Percentiles rank a stretch among this genome's conserved stretches.
Conservation (phyloP, 345 rosid species). For the Salix exigua region DNA sequence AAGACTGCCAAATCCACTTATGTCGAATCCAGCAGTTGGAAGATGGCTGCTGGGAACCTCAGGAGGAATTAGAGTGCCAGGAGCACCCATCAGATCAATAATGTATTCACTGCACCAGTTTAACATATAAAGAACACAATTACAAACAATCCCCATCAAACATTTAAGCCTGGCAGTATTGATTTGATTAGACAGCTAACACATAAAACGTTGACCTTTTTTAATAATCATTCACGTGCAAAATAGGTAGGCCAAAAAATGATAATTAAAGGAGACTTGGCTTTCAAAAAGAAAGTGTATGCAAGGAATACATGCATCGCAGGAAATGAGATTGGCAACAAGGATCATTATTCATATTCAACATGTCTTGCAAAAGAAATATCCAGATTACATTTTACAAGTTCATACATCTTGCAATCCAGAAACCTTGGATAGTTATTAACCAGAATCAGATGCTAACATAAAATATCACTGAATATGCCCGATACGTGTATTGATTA, state of each 20-base stretch:
- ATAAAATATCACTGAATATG: neutral
- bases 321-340: constrained; percentile 5
- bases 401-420: neutral
- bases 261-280: neutral
- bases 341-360: neutral
- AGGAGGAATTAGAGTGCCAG: constrained; percentile 81
- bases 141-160: constrained; percentile 12
- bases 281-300: neutral
- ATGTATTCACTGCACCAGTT: constrained; percentile 75
- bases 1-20: constrained; percentile 42
- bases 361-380: neutral
- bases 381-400: neutral
- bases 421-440: neutral
- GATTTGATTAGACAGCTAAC: constrained; percentile 4
- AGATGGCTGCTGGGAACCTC: constrained; percentile 79
- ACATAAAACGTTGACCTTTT: neutral
- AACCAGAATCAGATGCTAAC: neutral
- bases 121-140: constrained; percentile 18
- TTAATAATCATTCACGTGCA: neutral
- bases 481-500: neutral
- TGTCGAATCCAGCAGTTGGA: constrained; percentile 45
- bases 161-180: neutral
- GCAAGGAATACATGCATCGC: neutral
- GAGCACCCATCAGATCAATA: constrained; percentile 97
- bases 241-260: neutral